phyloP scores from a whole-genome alignment of 202 grass and related monocot genomes.

The Musa balbisiana region DNA sequence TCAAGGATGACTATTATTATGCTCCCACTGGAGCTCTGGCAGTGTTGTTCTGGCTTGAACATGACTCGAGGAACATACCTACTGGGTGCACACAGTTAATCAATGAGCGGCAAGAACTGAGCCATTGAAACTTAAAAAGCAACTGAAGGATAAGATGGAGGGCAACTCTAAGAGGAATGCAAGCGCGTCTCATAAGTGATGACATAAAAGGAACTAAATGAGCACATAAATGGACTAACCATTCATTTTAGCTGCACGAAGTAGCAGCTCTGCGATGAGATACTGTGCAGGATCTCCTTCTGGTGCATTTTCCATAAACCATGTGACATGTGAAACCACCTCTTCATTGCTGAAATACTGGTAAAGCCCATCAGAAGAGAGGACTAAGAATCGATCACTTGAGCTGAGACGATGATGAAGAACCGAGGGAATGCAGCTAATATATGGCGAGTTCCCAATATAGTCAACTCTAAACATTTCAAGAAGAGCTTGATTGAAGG shows the following conservation, averaged over 20 bases:
- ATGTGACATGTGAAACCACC: conserved; percentile 72
- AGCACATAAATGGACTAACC: conserved; percentile 32
- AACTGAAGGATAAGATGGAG: neutral
- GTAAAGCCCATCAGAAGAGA: conserved; percentile 78
- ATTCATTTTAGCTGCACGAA: conserved; percentile 81
- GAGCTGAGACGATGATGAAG: conserved; percentile 63
- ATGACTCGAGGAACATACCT: too few relatives aligned
- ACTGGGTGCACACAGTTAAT: neutral
- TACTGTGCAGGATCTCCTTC: conserved; percentile 89
- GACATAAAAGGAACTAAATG: neutral
- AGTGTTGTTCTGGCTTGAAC: too few relatives aligned
- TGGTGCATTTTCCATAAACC: conserved; percentile 92
- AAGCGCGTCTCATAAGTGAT: too few relatives aligned
- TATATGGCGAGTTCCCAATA: conserved; percentile 54
- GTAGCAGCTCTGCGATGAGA: conserved; percentile 76
- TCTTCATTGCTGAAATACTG: conserved; percentile 93
- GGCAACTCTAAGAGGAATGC: neutral
- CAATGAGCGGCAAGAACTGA: neutral
- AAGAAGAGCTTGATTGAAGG: conserved; percentile 67
- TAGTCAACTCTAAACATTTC: conserved; percentile 77
- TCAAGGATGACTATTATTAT: too few relatives aligned
- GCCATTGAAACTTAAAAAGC: neutral
- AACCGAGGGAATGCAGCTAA: conserved; percentile 70
- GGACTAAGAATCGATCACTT: conserved; percentile 27
- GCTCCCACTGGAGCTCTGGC: too few relatives aligned